Base-by-base conservation (phyloP, 179 eudicot species). In the Actinidia polygama region DNA sequence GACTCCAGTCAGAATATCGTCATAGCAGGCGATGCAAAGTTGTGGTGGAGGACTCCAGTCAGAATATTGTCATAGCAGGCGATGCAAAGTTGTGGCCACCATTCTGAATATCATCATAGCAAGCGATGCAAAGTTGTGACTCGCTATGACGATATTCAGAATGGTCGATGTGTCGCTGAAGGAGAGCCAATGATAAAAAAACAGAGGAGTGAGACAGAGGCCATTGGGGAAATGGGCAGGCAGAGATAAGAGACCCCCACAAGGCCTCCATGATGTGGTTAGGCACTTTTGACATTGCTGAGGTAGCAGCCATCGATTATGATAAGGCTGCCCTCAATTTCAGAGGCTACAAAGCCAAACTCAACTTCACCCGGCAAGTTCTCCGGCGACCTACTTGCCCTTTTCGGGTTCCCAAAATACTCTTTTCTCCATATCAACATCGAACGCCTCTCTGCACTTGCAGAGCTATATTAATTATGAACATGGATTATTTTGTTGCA, bases 201-300 rank as follows among this genome's bases (percentile, higher is more conserved):
- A 93, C 87, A 90, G 97, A 67, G 94, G 97, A 63, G 95, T 93
- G 72, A 83, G 97, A 69, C 91, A 86, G 81, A 85, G 97, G 80
- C 97, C 97, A 64, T 92, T 93, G 95, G 95, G 95, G 15, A 93
- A 93, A 72, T 92, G 95, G 95, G 97, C 97, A 21, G 36, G 95
- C 97, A 53, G 97, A 93, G 55, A 93, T 92, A 4, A 68, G 97
- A 59, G 93, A 93, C 82, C 97, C 97, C 1, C 47, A 73, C 85
- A 93, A 90, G 66, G 97, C 95, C 23, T 89, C 97, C 50, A 85
- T 95, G 23, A 93, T 93, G 49, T 93, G 95, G 94, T 82, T 93
- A 9, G 95, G 97, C 46, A 92, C 97, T 6, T 92, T 91, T 40
- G 90, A 90, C 77, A 91, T 94, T 0, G 94, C 97, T 0, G 94